A percentile compares a stretch with the other conserved stretches of the same genome.
These are phyloP conservation scores for Tothia fuscella DNA, from an alignment of 2,329 filamentous ascomycete species.

Conservation along the genomic window DNA sequence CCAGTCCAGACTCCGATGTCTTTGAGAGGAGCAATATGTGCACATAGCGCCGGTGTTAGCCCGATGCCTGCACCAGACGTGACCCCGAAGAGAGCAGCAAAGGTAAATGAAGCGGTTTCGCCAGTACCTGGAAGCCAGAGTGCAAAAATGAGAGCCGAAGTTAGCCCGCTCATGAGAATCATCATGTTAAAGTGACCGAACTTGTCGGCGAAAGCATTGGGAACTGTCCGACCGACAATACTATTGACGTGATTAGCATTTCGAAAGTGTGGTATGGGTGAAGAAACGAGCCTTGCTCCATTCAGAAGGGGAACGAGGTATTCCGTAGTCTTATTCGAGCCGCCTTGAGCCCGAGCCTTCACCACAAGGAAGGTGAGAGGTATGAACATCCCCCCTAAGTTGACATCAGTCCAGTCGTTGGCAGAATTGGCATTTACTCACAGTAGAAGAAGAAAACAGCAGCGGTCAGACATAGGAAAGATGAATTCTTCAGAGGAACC, in stretches of 20 bases:
- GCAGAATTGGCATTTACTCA: too few species aligned
- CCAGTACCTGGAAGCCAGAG: too few species aligned
- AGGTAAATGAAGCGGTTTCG: slow-evolving; percentile 42
- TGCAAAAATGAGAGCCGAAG: slow-evolving; percentile 22
- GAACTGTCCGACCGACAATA: slow-evolving; percentile 42
- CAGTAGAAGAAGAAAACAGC: slow-evolving; percentile 42
- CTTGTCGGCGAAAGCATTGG: slow-evolving; percentile 42
- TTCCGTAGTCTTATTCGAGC: slow-evolving; percentile 47
- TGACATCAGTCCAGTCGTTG: too few species aligned
- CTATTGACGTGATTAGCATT: slow-evolving; percentile 33
- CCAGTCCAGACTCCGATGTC: too few species aligned
- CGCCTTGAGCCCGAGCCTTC: slow-evolving; percentile 32
- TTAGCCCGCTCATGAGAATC: slow-evolving; percentile 49
- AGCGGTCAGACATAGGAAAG: too few species aligned
- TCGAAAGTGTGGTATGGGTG: not conserved
- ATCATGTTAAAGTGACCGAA: slow-evolving; percentile 44
- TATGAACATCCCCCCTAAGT: slow-evolving; percentile 51
- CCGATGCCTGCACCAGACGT: slow-evolving; percentile 68
- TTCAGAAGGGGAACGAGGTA: slow-evolving; percentile 76
- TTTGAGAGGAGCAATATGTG: too few species aligned
- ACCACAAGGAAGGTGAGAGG: slow-evolving; percentile 38
- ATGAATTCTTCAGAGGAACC: too few species aligned
- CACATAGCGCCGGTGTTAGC: too few species aligned
- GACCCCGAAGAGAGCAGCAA: slow-evolving; percentile 68
- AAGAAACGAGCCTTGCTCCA: slow-evolving; percentile 60